Conservation (phyloP, 805 yeast genomes). For the Saccharomycopsis fibuligera region DNA sequence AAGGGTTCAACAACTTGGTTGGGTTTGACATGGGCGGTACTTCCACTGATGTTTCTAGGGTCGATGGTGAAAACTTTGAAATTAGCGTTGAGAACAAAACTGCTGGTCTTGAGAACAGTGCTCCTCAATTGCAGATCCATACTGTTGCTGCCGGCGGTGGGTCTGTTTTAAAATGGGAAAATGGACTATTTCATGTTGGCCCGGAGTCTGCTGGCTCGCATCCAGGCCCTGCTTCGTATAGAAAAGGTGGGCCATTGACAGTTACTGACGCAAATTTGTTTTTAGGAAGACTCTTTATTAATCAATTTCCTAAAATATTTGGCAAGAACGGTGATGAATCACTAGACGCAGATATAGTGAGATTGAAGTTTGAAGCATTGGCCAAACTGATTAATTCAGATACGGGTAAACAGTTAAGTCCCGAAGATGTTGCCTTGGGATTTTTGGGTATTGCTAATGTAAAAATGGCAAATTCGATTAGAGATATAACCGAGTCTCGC, state of each 20-base stretch:
- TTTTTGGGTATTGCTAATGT: slow-evolving; percentile 41
- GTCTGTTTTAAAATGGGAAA: slow-evolving; percentile 29
- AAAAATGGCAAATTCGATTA: slow-evolving; percentile 42
- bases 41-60: slow-evolving; percentile 35
- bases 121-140: slow-evolving; percentile 34
- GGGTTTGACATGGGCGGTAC: slow-evolving; percentile 36
- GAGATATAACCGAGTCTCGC: slow-evolving; percentile 40
- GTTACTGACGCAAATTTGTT: slow-evolving; percentile 41
- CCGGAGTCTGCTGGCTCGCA: slow-evolving; percentile 43
- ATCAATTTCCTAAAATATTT: slow-evolving; percentile 38
- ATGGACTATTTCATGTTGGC: slow-evolving; percentile 37
- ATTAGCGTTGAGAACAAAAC: slow-evolving; percentile 19
- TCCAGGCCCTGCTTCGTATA: slow-evolving; percentile 44
- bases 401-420: slow-evolving; percentile 27
- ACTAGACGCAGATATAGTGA: slow-evolving; percentile 31
- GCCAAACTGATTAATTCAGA: slow-evolving; percentile 34
- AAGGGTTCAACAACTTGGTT: not conserved
- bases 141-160: slow-evolving; percentile 37
- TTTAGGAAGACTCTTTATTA: slow-evolving; percentile 36
- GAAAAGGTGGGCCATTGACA: slow-evolving; percentile 43
- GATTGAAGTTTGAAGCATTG: slow-evolving; percentile 32
- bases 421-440: slow-evolving; percentile 41
- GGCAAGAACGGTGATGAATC: slow-evolving; percentile 38
- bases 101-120: slow-evolving; percentile 35
- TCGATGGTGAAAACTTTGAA: slow-evolving; percentile 24